phyloP scores from a whole-genome alignment of 768 basidiomycete genomes.

The Paxillus involutus region DNA sequence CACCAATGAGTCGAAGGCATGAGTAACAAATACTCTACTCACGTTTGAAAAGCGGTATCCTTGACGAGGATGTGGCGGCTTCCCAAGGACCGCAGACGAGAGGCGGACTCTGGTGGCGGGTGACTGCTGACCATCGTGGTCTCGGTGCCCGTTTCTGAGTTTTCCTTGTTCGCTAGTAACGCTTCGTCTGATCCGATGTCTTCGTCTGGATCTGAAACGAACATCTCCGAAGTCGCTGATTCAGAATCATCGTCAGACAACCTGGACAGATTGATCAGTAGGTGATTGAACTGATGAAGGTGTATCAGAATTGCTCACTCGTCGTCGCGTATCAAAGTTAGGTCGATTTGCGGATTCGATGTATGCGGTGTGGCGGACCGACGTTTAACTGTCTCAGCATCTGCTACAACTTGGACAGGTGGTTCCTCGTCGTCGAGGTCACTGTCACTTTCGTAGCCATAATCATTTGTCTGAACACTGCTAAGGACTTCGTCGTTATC shows the following conservation, averaged over 20 bases:
- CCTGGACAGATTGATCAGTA: constrained; percentile 6
- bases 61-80: constrained; percentile 27
- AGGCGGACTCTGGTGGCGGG: background rate
- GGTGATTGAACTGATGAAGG: background rate
- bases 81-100: constrained; percentile 13
- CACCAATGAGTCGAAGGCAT: background rate
- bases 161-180: background rate
- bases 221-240: constrained; percentile 14
- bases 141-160: constrained; percentile 9
- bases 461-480: constrained; percentile 15
- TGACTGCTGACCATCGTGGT: background rate
- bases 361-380: background rate
- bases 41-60: constrained; percentile 31
- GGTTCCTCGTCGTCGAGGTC: constrained; percentile 32
- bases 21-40: background rate
- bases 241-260: constrained; percentile 11
- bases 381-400: background rate
- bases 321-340: constrained; percentile 2
- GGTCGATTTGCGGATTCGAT: background rate
- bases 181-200: background rate
- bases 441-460: constrained; percentile 35
- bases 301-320: background rate
- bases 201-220: constrained; percentile 16
- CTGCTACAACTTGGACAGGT: background rate
- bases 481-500: constrained; percentile 9